These are phyloP conservation scores for Pezizomycotina sp. DNA, from an alignment of 2,329 filamentous ascomycete species.

Conservation along the genomic window DNA sequence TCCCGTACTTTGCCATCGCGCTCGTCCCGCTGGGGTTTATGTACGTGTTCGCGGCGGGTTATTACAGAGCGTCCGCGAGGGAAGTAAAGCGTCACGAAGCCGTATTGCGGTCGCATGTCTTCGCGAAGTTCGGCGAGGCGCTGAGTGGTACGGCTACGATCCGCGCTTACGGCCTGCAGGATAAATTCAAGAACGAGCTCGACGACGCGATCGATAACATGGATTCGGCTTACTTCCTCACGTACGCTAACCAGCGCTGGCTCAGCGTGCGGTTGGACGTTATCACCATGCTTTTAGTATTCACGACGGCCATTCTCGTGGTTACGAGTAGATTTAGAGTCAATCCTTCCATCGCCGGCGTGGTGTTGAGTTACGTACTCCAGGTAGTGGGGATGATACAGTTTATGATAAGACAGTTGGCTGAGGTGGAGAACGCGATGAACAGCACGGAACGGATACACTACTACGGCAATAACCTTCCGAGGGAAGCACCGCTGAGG, in stretches of 20 bases:
- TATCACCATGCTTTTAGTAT: constrained; percentile 70
- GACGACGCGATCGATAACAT: constrained; percentile 67
- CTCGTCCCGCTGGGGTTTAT: constrained; percentile 53
- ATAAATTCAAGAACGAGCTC: constrained; percentile 55
- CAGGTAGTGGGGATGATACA: constrained; percentile 90
- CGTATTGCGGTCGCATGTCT: constrained; percentile 70
- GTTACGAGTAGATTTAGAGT: constrained; percentile 81
- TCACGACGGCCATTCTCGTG: constrained; percentile 75
- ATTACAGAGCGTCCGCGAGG: constrained; percentile 79
- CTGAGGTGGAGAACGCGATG: constrained; percentile 96
- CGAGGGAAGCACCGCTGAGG: constrained; percentile 75
- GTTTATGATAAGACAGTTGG: constrained; percentile 82
- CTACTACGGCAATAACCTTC: constrained; percentile 73
- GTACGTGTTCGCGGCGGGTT: constrained; percentile 67
- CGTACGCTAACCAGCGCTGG: constrained; percentile 92
- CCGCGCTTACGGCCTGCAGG: constrained; percentile 68
- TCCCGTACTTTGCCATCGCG: constrained; percentile 68
- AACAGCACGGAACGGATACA: constrained; percentile 84
- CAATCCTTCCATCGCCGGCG: constrained; percentile 63
- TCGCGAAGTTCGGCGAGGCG: constrained; percentile 80
- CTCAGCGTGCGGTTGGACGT: constrained; percentile 68
- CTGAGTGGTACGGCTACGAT: constrained; percentile 72
- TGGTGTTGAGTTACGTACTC: constrained; percentile 86
- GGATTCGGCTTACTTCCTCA: constrained; percentile 87
- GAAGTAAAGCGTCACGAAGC: constrained; percentile 92